Conservation (phyloP, 768 basidiomycete genomes). For the Mycena vulgaris region DNA sequence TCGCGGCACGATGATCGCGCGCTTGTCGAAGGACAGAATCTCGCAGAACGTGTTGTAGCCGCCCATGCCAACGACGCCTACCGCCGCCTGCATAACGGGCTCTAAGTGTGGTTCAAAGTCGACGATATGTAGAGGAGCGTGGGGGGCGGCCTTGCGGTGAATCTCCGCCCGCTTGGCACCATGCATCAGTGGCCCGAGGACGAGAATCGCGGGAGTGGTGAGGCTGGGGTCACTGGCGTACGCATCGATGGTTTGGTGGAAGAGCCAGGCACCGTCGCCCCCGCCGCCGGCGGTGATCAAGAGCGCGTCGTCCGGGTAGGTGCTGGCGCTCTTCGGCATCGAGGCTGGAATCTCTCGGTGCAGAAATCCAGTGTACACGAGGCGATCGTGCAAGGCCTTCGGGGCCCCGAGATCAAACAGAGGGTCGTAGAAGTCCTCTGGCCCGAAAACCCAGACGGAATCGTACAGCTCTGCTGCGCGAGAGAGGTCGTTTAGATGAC, state of each 20-base stretch:
- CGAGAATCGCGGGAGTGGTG: slow-evolving; percentile 10
- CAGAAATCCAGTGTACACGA: slow-evolving; percentile 24
- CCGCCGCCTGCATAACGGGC: slow-evolving; percentile 23
- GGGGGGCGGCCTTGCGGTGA: slow-evolving; percentile 8
- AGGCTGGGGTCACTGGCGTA: slow-evolving; percentile 19
- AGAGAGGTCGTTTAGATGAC: slow-evolving; percentile 20
- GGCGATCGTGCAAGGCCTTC: slow-evolving; percentile 12
- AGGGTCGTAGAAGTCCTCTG: slow-evolving; percentile 24
- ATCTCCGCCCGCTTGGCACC: slow-evolving; percentile 16
- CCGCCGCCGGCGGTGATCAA: slow-evolving; percentile 26
- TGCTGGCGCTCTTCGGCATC: neutral
- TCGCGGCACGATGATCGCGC: slow-evolving; percentile 27
- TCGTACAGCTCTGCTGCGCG: slow-evolving; percentile 28
- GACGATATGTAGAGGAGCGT: slow-evolving; percentile 4
- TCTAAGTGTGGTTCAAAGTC: slow-evolving; percentile 26
- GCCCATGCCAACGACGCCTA: slow-evolving; percentile 24
- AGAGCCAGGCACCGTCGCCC: slow-evolving; percentile 18
- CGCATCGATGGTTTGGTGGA: slow-evolving; percentile 23
- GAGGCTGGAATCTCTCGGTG: slow-evolving; percentile 2
- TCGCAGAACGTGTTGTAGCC: slow-evolving; percentile 33
- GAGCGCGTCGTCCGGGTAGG: slow-evolving; percentile 11
- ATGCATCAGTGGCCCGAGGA: slow-evolving; percentile 26
- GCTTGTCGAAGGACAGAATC: slow-evolving; percentile 29
- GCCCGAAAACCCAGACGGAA: slow-evolving; percentile 25
- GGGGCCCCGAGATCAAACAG: slow-evolving; percentile 19